Percentiles rank a stretch among this genome's conserved stretches.
Conservation (phyloP, 371 early-diverging fungal species). For the Coemansia sp. region DNA sequence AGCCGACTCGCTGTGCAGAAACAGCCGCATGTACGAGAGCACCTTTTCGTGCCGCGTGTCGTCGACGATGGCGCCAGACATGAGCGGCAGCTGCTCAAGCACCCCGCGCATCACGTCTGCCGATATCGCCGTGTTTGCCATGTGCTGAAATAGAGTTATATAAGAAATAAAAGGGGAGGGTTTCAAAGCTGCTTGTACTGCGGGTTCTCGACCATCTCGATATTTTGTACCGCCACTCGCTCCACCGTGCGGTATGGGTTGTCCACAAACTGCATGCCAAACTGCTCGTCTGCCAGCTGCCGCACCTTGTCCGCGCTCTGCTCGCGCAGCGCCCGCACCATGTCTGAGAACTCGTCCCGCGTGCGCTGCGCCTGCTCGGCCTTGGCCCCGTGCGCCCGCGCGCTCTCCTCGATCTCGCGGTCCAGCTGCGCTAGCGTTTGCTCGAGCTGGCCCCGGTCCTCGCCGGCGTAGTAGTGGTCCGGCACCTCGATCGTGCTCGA, state of each 20-base stretch:
- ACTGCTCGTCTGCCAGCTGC: constrained; percentile 8
- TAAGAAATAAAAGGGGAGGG: background rate
- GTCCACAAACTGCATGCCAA: constrained; percentile 46
- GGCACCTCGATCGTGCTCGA: constrained; percentile 34
- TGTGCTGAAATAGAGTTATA: background rate
- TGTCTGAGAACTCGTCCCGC: constrained; percentile 23
- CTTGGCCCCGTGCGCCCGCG: constrained; percentile 12
- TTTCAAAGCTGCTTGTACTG: constrained; percentile 39
- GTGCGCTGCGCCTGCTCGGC: constrained; percentile 5
- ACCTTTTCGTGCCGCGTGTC: constrained; percentile 63
- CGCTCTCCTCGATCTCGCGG: constrained; percentile 13
- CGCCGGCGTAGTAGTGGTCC: constrained; percentile 31
- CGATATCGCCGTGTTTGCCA: constrained; percentile 40
- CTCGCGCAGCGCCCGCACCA: constrained; percentile 11
- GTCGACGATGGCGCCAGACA: constrained; percentile 61
- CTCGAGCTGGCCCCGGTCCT: constrained; percentile 6
- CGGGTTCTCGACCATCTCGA: constrained; percentile 30
- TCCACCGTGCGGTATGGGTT: constrained; percentile 34
- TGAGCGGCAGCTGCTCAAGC: constrained; percentile 53
- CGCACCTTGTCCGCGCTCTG: constrained; percentile 23
- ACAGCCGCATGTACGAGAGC: constrained; percentile 54
- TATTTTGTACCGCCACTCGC: constrained; percentile 21
- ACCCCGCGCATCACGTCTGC: constrained; percentile 52
- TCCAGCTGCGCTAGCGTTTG: background rate
- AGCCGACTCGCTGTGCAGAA: constrained; percentile 8